A percentile compares a stretch with the other conserved stretches of the same genome.
Evolutionary conservation across 345 rosid species (phyloP).

Genomic region (Reutealis trisperma): DNA sequence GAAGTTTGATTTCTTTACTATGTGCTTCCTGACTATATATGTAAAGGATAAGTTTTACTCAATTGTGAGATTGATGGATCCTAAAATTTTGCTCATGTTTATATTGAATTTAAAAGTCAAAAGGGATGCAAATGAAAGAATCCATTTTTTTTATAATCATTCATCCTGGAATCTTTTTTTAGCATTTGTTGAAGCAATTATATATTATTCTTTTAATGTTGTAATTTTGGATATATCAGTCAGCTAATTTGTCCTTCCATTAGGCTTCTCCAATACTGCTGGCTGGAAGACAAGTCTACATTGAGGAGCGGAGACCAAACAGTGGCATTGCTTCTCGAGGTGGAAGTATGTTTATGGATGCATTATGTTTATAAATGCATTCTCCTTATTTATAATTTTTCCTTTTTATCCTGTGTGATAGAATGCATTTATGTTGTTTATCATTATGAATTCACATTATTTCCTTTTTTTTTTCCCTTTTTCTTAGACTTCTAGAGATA

Average conservation of each 20-base stretch:
- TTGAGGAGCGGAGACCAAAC: conserved; percentile 96
- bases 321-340: conserved; percentile 68
- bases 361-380: conserved; percentile 29
- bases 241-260: conserved; percentile 17
- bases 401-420: background rate
- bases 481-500: background rate
- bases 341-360: conserved; percentile 60
- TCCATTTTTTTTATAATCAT: background rate
- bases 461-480: background rate
- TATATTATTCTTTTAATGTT: background rate
- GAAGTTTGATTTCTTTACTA: background rate
- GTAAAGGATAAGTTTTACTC: too few relatives aligned
- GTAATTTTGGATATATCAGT: conserved; percentile 1
- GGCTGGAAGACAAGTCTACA: conserved; percentile 83
- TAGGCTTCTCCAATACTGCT: conserved; percentile 92
- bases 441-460: background rate
- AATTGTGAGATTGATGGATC: background rate
- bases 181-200: background rate
- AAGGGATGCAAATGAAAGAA: background rate
- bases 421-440: background rate
- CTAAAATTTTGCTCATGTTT: background rate
- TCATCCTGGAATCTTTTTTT: background rate
- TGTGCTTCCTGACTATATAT: background rate
- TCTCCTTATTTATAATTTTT: background rate
- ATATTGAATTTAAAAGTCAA: background rate